Base-by-base conservation (phyloP, 441 rosid genomes). In the Geranium incanum region DNA sequence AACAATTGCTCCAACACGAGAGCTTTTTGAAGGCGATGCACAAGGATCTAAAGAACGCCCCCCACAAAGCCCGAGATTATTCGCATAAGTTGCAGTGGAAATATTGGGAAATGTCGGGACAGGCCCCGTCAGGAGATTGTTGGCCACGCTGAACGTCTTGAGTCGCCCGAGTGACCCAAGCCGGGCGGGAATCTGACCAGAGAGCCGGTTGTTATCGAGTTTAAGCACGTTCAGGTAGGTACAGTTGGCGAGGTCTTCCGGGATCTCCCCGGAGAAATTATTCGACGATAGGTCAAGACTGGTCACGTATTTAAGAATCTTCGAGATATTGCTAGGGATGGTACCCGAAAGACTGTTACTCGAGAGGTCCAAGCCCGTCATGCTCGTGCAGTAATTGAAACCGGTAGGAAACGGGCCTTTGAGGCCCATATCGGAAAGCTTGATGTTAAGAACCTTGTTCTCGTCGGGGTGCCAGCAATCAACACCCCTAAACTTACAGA, bases 61-160 rank as follows among this genome's bases (percentile, higher is more conserved):
- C 36, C 94, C 97, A 64, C 92, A 90, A 69, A 90, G 84, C 23
- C 57, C 86, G 11, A 0, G 70, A 80, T 90, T 90, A 79, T 81
- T 85, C 36, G 74, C 82, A 79, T 81, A 82, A 37, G 1, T 63
- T 0, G 62, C 79, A 11, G 3, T 0, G 0, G 68, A 7, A 21
- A 5, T 0, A 8, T 18, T 37, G 15, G 0, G 0, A 70, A 88
- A 81, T 4, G 0, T 0, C 0, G 96, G 92, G 72, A 91, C 80
- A 12, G 62, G 88, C 68, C 92, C 97, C 0, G 72, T 33, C 66
- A 87, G 80, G 67, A 65, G 81, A 80, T 90, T 90, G 75, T 83
- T 68, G n/a, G 89, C 78, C 28, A 84, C 92, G 7, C 72, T 80
- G 68, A 90, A 81, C 23, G 63, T 9, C 18, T 55, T 86, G 21